Base-by-base conservation (phyloP, 768 basidiomycete genomes). In the Mrakia frigida region DNA sequence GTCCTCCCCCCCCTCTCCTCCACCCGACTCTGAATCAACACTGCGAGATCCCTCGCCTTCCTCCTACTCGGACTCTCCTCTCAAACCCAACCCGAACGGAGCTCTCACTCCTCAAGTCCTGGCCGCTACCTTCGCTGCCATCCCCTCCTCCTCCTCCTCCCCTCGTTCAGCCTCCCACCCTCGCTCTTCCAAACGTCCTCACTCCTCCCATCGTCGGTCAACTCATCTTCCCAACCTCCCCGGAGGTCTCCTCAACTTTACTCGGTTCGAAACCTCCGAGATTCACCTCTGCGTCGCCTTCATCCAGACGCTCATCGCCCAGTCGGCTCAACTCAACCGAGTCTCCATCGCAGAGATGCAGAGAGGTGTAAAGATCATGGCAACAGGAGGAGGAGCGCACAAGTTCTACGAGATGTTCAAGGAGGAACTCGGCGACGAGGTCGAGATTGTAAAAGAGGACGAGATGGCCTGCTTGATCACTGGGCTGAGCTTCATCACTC, bases 401-500 rank as follows among this genome's bases (percentile, higher is more conserved):
- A 90, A 88, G 81, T 98, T 95, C 85, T 90, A 95, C 83, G 91
- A 92, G 80, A 85, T 92, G 71, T 91, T 99, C 83, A 86, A 86
- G 70, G 85, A 85, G 31, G 88, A 88, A 79, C 85, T 98, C 21
- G 89, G 87, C 37, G 92, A 98, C 70, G 85, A 86, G 77, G 73
- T 77, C 33, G 85, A 86, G 78, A 67, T 77, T 25, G 41, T 59
- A 1, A 84, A 91, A 75, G 96, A 98, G 84, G 97, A 98, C 83
- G 97, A 99, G 87, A 98, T 99, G 97, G 96, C 93, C 85, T 98
- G 97, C 81, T 84, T 98, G 82, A 98, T 98, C 79, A 91, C 93
- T 80, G 97, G 97, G 39, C 87, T 99, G 82, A 92, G 93, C 84
- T 99, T 99, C 85, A 91, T 98, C 83, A 91, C 91, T 50, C 90